Conservation (phyloP, 169 alveolate genomes). For the Theileria parva region DNA sequence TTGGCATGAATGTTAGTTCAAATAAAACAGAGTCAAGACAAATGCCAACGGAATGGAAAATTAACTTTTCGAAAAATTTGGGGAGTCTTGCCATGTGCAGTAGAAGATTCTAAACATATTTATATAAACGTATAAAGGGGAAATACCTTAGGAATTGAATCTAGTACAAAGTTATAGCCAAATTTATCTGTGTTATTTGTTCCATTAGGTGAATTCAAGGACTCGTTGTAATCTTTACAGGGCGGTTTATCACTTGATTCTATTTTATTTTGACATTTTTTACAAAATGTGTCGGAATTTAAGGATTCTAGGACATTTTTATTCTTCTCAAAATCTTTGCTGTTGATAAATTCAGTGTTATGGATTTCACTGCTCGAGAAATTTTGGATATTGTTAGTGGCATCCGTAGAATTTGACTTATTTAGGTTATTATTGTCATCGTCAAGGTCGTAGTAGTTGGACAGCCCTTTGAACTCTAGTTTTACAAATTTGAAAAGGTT, state of each 20-base stretch:
- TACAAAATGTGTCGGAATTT: not conserved
- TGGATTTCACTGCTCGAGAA: not conserved
- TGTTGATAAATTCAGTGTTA: not conserved
- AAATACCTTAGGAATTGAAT: slow-evolving; percentile 49
- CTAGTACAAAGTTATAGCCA: slow-evolving; percentile 7
- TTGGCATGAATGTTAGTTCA: slow-evolving; percentile 75
- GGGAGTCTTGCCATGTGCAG: slow-evolving; percentile 72
- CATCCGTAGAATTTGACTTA: not conserved
- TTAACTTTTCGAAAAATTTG: slow-evolving; percentile 61
- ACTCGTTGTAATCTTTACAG: not conserved
- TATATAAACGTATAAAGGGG: not conserved
- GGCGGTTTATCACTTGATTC: not conserved
- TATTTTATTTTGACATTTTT: not conserved
- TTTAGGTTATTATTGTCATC: not conserved
- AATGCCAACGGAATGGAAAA: slow-evolving; percentile 63
- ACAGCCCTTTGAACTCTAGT: not conserved
- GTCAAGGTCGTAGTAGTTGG: not conserved
- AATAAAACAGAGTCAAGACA: slow-evolving; percentile 73
- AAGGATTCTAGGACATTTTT: not conserved
- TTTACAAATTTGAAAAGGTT: not conserved
- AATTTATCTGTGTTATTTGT: not conserved
- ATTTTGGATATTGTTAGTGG: not conserved
- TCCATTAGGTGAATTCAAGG: not conserved
- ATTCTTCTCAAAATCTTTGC: not conserved
- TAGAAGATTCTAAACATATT: slow-evolving; percentile 38